phyloP scores from a whole-genome alignment of 1,139 yeast genomes.

The Yamadazyma dendronema region DNA sequence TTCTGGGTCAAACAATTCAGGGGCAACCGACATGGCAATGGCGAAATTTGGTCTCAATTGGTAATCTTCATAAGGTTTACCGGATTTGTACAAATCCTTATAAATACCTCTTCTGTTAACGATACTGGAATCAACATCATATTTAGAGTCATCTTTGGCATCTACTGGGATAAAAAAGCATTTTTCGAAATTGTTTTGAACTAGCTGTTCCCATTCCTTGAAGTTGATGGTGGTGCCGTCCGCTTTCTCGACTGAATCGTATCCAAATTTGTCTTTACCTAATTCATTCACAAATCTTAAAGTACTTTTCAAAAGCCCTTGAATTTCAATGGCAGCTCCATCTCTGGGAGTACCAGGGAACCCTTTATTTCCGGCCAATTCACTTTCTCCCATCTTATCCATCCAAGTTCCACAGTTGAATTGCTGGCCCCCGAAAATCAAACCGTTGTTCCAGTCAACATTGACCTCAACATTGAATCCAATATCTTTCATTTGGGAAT shows the following conservation, averaged over 20 bases:
- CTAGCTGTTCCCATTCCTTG: constrained; percentile 66
- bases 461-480: constrained; percentile 82
- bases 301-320: constrained; percentile 81
- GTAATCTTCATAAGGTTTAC: constrained; percentile 90
- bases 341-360: constrained; percentile 97
- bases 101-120: constrained; percentile 91
- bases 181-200: constrained; percentile 74
- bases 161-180: constrained; percentile 73
- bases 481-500: constrained; percentile 87
- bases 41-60: constrained; percentile 91
- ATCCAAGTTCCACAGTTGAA: constrained; percentile 98
- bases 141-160: constrained; percentile 49
- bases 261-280: constrained; percentile 42
- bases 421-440: constrained; percentile 89
- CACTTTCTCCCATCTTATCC: constrained; percentile 99
- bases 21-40: constrained; percentile 90
- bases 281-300: constrained; percentile 69
- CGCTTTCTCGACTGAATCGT: constrained; percentile 51
- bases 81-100: constrained; percentile 78
- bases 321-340: constrained; percentile 94
- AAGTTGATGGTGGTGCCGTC: constrained; percentile 57
- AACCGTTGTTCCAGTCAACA: constrained; percentile 89
- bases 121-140: constrained; percentile 58
- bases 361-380: constrained; percentile 78
- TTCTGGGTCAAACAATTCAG: constrained; percentile 72